These are phyloP conservation scores for Pelagomonas calceolata DNA, from an alignment of 108 stramenopile genomes.

Conservation along the genomic window DNA sequence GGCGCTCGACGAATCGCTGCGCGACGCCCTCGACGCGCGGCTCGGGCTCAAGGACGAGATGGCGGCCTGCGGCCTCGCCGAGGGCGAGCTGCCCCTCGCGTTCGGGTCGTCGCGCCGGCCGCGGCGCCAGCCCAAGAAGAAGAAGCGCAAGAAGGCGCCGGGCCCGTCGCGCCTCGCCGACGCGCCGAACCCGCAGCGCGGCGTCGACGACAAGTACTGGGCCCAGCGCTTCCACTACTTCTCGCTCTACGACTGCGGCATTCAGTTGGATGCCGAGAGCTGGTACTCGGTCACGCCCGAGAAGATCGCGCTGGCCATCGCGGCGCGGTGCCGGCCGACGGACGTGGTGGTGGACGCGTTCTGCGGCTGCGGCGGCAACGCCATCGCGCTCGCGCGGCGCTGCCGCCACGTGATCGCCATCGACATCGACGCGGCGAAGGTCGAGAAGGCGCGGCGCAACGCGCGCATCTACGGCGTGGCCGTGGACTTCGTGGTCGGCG, in stretches of 20 bases:
- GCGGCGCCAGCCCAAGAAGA: neutral
- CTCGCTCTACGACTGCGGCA: constrained; percentile 70
- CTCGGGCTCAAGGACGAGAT: neutral
- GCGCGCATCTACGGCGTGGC: constrained; percentile 73
- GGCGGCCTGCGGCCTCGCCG: neutral
- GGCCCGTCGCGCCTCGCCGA: neutral
- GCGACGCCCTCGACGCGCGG: neutral
- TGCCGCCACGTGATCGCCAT: constrained; percentile 68
- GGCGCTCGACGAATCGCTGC: neutral
- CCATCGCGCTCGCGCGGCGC: constrained; percentile 67
- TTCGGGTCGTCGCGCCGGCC: neutral
- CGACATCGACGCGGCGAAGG: constrained; percentile 70
- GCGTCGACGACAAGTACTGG: constrained; percentile 84
- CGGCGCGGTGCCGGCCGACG: constrained; percentile 28
- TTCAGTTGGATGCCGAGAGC: constrained; percentile 76
- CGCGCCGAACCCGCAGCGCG: constrained; percentile 48
- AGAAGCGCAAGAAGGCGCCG: neutral
- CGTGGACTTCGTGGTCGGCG: constrained; percentile 37
- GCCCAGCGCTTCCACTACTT: constrained; percentile 81
- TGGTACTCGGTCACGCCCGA: constrained; percentile 97
- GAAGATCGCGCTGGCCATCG: constrained; percentile 77
- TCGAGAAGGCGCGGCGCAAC: constrained; percentile 79
- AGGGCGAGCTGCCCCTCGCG: neutral
- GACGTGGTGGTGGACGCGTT: constrained; percentile 77
- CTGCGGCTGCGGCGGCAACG: constrained; percentile 84